Evolutionary conservation across 306 rosid species (phyloP).

Genomic region (Pterocarpus santalinus): DNA sequence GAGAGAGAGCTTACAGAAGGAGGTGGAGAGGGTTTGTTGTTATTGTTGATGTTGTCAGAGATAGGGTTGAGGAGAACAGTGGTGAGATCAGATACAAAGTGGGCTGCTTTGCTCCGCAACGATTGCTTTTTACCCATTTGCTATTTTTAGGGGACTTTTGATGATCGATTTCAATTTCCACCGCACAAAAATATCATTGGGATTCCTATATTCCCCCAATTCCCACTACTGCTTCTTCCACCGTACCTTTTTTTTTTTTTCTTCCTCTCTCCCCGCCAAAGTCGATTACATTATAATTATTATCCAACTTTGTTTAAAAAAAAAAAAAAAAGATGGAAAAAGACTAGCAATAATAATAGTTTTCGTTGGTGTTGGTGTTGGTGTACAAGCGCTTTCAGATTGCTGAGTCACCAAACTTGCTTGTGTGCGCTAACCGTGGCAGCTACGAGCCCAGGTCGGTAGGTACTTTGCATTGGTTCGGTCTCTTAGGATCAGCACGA

Average conservation of each 20-base stretch:
- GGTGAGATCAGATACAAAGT: slow-evolving; percentile 89
- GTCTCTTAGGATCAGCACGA: neutral
- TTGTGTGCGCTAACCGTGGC: neutral
- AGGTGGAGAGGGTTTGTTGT: slow-evolving; percentile 46
- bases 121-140: slow-evolving; percentile 81
- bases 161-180: slow-evolving; percentile 42
- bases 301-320: neutral
- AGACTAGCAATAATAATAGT: neutral
- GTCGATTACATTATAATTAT: neutral
- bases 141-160: neutral
- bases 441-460: neutral
- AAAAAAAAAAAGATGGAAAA: neutral
- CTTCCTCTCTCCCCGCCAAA: neutral
- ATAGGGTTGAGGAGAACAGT: slow-evolving; percentile 90
- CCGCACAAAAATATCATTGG: slow-evolving; percentile 2
- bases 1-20: slow-evolving; percentile 58
- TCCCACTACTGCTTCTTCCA: slow-evolving; percentile 1
- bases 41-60: slow-evolving; percentile 59
- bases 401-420: slow-evolving; percentile 34
- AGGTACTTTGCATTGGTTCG: neutral
- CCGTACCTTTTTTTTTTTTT: neutral
- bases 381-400: slow-evolving; percentile 45
- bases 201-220: slow-evolving; percentile 13
- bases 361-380: neutral
- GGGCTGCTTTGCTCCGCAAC: slow-evolving; percentile 78